Evolutionary conservation across 768 basidiomycete species (phyloP).

Genomic region (Pisolithus marmoratus): DNA sequence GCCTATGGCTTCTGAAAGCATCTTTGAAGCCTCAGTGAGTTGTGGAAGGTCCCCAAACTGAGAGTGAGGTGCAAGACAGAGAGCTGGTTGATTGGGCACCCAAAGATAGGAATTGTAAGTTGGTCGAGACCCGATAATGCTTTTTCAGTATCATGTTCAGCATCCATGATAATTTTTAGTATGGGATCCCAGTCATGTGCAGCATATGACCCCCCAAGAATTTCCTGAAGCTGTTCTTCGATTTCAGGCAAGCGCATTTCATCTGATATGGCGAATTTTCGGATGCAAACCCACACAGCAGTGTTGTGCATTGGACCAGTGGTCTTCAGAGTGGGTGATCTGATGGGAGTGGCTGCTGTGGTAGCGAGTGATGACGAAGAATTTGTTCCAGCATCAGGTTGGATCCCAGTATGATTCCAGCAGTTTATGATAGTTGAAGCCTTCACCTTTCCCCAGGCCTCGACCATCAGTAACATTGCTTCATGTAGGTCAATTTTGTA

Average conservation of each 20-base stretch:
- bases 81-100: not conserved
- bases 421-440: constrained; percentile 12
- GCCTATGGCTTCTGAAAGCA: not conserved
- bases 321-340: not conserved
- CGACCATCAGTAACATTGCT: constrained; percentile 25
- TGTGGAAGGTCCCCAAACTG: not conserved
- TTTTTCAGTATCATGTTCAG: constrained; percentile 6
- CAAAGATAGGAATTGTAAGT: not conserved
- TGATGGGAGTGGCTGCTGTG: not conserved
- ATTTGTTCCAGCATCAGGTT: not conserved
- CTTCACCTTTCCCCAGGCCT: constrained; percentile 27
- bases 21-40: not conserved
- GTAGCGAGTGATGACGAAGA: not conserved
- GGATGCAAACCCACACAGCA: not conserved
- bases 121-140: not conserved
- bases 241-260: constrained; percentile 9
- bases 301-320: not conserved
- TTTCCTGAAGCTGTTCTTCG: constrained; percentile 3
- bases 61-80: not conserved
- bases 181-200: constrained; percentile 12
- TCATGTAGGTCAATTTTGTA: constrained; percentile 33
- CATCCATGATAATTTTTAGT: constrained; percentile 10
- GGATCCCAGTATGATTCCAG: constrained; percentile 8
- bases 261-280: not conserved
- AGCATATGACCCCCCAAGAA: constrained; percentile 7